A percentile compares a stretch with the other conserved stretches of the same genome.
Evolutionary conservation across 805 yeast species (phyloP).

Genomic region (Lachancea lanzarotensis): DNA sequence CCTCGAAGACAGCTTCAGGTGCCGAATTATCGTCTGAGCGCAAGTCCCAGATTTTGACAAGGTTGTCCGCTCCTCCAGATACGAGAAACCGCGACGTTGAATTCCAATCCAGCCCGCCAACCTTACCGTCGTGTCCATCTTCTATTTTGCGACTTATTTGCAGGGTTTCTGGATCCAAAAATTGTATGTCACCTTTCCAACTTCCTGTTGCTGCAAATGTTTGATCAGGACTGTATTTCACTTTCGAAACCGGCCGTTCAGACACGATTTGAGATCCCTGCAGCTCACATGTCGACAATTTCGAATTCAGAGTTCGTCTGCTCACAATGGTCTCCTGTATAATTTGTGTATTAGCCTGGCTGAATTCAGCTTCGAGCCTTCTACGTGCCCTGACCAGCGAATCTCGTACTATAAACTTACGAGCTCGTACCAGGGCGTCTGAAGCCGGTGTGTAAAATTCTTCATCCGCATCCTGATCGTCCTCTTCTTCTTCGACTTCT

Average conservation of each 20-base stretch:
- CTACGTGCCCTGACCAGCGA: slow-evolving; percentile 44
- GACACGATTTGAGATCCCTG: slow-evolving; percentile 67
- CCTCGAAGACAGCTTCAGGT: slow-evolving; percentile 18
- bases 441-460: slow-evolving; percentile 84
- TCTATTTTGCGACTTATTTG: slow-evolving; percentile 18
- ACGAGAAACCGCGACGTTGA: slow-evolving; percentile 31
- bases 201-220: slow-evolving; percentile 56
- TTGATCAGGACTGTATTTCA: slow-evolving; percentile 39
- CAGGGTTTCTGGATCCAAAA: slow-evolving; percentile 41
- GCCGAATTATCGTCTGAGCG: slow-evolving; percentile 9
- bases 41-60: slow-evolving; percentile 34
- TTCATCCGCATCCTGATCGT: slow-evolving; percentile 62
- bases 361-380: slow-evolving; percentile 36
- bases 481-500: not conserved
- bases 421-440: slow-evolving; percentile 42
- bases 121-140: slow-evolving; percentile 47
- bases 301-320: slow-evolving; percentile 39
- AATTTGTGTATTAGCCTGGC: slow-evolving; percentile 30
- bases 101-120: slow-evolving; percentile 67
- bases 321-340: slow-evolving; percentile 38
- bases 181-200: slow-evolving; percentile 71
- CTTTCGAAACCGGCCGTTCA: slow-evolving; percentile 59
- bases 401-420: slow-evolving; percentile 45
- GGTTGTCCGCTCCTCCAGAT: slow-evolving; percentile 44
- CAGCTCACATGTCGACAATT: slow-evolving; percentile 36